Percentiles rank a stretch among this genome's conserved stretches.
phyloP scores from a whole-genome alignment of 371 early-diverging fungal species.

The Mucor velutinosus region DNA sequence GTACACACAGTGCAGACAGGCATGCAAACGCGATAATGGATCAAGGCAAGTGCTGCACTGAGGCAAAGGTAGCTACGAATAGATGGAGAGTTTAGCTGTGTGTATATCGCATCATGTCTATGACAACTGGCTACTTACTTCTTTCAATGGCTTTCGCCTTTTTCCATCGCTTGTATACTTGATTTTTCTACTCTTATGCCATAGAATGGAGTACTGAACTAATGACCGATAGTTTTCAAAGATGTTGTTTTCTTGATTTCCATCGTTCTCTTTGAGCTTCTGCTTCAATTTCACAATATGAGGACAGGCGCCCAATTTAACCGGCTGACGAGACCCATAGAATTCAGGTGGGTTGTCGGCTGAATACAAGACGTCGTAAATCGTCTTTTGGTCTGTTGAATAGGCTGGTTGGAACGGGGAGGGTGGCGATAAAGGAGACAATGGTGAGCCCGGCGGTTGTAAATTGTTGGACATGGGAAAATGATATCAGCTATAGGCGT shows the following conservation, averaged over 20 bases:
- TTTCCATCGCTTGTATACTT: constrained; percentile 17
- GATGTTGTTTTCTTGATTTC: constrained; percentile 22
- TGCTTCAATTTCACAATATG: constrained; percentile 38
- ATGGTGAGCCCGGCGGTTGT: constrained; percentile 21
- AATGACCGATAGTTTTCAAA: constrained; percentile 37
- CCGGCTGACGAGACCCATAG: constrained; percentile 25
- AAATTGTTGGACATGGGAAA: neutral
- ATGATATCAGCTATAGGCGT: neutral
- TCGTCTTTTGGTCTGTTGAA: constrained; percentile 22
- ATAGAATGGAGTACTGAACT: constrained; percentile 39
- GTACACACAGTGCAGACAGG: constrained; percentile 75
- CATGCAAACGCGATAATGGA: constrained; percentile 72
- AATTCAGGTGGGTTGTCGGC: constrained; percentile 41
- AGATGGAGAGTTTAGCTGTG: neutral
- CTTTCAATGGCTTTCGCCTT: constrained; percentile 19
- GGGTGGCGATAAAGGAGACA: constrained; percentile 24
- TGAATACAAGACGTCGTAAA: constrained; percentile 43
- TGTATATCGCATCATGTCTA: neutral
- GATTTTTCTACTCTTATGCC: constrained; percentile 34
- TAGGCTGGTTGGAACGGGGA: constrained; percentile 13
- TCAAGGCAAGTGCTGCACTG: constrained; percentile 67
- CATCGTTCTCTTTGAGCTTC: constrained; percentile 18
- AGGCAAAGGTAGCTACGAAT: constrained; percentile 66
- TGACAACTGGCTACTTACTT: constrained; percentile 1
- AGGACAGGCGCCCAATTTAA: constrained; percentile 36